Conservation (phyloP, 2,329 filamentous ascomycete genomes). For the Scopulariopsis brevicaulis region DNA sequence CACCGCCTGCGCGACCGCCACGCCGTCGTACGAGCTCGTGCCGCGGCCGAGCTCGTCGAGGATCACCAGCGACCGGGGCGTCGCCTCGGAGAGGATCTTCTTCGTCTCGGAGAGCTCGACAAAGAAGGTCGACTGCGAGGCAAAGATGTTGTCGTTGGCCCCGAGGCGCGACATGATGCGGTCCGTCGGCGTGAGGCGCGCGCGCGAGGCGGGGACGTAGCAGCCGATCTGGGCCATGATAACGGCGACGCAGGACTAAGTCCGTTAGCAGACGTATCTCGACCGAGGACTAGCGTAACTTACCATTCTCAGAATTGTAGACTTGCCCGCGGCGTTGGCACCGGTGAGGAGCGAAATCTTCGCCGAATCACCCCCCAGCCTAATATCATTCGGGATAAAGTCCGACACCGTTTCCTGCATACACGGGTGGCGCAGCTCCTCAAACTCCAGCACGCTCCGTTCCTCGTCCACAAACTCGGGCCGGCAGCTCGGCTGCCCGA, state of each 20-base stretch:
- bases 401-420: slow-evolving; percentile 82
- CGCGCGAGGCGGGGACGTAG: slow-evolving; percentile 74
- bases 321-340: slow-evolving; percentile 95
- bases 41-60: slow-evolving; percentile 92
- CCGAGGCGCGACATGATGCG: slow-evolving; percentile 98
- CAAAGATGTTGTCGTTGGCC: slow-evolving; percentile 98
- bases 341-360: slow-evolving; percentile 91
- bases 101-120: slow-evolving; percentile 96
- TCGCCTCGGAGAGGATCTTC: slow-evolving; percentile 92
- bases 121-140: slow-evolving; percentile 95
- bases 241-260: slow-evolving; percentile 79
- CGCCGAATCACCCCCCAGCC: slow-evolving; percentile 65
- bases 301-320: slow-evolving; percentile 89
- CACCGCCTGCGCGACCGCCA: slow-evolving; percentile 92
- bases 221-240: slow-evolving; percentile 97
- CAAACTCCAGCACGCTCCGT: slow-evolving; percentile 80
- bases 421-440: slow-evolving; percentile 88
- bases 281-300: slow-evolving; percentile 14
- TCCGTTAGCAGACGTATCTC: slow-evolving; percentile 13
- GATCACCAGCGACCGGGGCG: slow-evolving; percentile 87
- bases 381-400: slow-evolving; percentile 93
- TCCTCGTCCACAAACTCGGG: slow-evolving; percentile 80
- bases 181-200: slow-evolving; percentile 79
- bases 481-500: slow-evolving; percentile 81
- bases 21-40: slow-evolving; percentile 90